Evolutionary conservation across 192 early-diverging fungal species (phyloP).

Genomic region (Podila verticillata): DNA sequence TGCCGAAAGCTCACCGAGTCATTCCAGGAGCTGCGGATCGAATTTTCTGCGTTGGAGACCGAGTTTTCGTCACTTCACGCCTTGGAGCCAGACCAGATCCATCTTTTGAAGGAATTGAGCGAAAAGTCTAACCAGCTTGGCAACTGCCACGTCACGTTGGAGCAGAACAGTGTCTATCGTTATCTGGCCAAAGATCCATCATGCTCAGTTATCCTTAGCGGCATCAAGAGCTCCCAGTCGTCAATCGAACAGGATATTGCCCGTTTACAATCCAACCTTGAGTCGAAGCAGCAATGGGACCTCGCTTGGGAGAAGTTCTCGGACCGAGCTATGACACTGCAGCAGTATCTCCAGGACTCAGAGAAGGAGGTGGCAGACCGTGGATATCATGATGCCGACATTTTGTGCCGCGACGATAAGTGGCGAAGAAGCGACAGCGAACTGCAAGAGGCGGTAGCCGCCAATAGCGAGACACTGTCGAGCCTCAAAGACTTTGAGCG

Average conservation of each 20-base stretch:
- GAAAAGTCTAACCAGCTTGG: conserved; percentile 16
- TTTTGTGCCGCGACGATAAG: conserved; percentile 13
- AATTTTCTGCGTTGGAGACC: conserved; percentile 7
- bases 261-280: conserved; percentile 27
- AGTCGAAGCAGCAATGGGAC: conserved; percentile 42
- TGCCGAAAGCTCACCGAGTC: conserved; percentile 16
- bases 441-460: conserved; percentile 8
- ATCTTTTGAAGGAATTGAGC: conserved; percentile 11
- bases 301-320: conserved; percentile 30
- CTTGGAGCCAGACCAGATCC: conserved; percentile 26
- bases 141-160: conserved; percentile 16
- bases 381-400: conserved; percentile 3
- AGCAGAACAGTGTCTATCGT: conserved; percentile 23
- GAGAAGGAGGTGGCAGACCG: conserved; percentile 16
- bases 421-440: conserved; percentile 16
- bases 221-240: conserved; percentile 14
- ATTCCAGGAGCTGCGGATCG: conserved; percentile 5
- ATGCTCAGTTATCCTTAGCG: conserved; percentile 18
- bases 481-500: conserved; percentile 28
- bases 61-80: conserved; percentile 17
- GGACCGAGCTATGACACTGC: conserved; percentile 10
- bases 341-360: conserved; percentile 19
- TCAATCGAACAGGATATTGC: conserved; percentile 23
- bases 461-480: conserved; percentile 16
- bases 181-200: conserved; percentile 27